Evolutionary conservation across 768 basidiomycete species (phyloP).

Genomic region (Suillus luteus): DNA sequence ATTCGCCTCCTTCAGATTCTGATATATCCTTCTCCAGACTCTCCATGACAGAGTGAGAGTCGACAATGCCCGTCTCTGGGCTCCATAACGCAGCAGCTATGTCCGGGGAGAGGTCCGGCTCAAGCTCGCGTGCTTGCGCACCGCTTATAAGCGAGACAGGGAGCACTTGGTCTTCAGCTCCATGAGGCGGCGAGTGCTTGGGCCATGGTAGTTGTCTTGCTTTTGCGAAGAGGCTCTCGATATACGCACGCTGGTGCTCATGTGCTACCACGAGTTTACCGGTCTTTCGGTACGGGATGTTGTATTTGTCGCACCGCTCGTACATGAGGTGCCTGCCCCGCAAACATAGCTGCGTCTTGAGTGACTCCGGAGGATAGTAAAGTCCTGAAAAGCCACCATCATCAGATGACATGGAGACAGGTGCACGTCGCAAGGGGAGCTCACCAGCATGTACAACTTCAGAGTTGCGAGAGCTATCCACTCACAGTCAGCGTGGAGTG

Average conservation of each 20-base stretch:
- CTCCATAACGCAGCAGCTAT: conserved; percentile 79
- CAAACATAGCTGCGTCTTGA: conserved; percentile 86
- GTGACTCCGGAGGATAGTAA: conserved; percentile 79
- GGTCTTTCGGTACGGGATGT: conserved; percentile 68
- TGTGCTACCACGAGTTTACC: conserved; percentile 92
- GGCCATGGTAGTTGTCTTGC: conserved; percentile 57
- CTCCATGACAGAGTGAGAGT: conserved; percentile 83
- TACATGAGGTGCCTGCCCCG: conserved; percentile 87
- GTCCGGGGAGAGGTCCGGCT: conserved; percentile 76
- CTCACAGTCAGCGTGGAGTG: conserved; percentile 4
- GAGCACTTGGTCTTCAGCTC: conserved; percentile 40
- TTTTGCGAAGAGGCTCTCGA: conserved; percentile 68
- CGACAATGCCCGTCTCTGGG: conserved; percentile 87
- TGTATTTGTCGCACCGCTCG: conserved; percentile 60
- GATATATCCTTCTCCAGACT: conserved; percentile 80
- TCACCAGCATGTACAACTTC: conserved; percentile 92
- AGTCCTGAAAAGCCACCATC: conserved; percentile 50
- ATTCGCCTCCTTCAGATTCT: conserved; percentile 65
- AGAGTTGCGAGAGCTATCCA: conserved; percentile 81
- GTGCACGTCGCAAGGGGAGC: conserved; percentile 5
- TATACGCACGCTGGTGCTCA: conserved; percentile 64
- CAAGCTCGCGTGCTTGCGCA: conserved; percentile 67
- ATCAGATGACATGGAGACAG: not conserved
- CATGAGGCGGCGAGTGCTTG: conserved; percentile 35
- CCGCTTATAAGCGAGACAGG: conserved; percentile 71